These are phyloP conservation scores for Macrolepiota fuliginosa DNA, from an alignment of 768 basidiomycete species.

Conservation along the genomic window DNA sequence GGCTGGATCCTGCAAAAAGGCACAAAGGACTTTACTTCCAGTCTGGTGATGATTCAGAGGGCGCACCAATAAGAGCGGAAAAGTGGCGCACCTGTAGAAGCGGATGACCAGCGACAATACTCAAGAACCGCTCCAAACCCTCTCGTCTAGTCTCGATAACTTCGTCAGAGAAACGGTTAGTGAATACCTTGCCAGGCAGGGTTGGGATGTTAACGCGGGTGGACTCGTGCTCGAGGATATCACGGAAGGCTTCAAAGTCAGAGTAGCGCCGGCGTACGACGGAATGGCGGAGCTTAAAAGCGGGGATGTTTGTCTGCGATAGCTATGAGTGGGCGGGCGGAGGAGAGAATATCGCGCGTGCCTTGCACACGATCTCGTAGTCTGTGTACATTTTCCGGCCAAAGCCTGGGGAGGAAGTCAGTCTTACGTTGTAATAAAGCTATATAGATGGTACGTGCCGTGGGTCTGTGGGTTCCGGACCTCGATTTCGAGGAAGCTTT, in stretches of 20 bases:
- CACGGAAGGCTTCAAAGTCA: slow-evolving; percentile 95
- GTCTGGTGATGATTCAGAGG: slow-evolving; percentile 49
- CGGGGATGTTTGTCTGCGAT: slow-evolving; percentile 92
- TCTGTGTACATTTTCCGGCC: slow-evolving; percentile 99
- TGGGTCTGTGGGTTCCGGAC: slow-evolving; percentile 97
- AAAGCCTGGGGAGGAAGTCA: slow-evolving; percentile 54
- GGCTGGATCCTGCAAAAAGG: slow-evolving; percentile 90
- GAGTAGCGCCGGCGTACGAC: slow-evolving; percentile 86
- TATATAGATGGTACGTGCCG: slow-evolving; percentile 46
- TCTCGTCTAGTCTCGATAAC: slow-evolving; percentile 91
- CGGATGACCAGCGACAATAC: slow-evolving; percentile 96
- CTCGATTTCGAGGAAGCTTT: slow-evolving; percentile 97
- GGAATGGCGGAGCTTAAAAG: slow-evolving; percentile 95
- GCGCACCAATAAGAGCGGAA: not conserved
- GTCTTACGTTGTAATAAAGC: not conserved
- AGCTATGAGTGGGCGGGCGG: not conserved
- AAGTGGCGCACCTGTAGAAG: slow-evolving; percentile 76
- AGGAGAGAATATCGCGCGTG: slow-evolving; percentile 27
- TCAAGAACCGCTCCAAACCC: slow-evolving; percentile 92
- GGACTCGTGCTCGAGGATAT: slow-evolving; percentile 95
- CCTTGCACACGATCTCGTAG: slow-evolving; percentile 98
- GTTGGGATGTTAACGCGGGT: slow-evolving; percentile 98
- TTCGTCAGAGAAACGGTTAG: slow-evolving; percentile 97
- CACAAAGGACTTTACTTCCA: slow-evolving; percentile 94
- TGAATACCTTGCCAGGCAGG: slow-evolving; percentile 97